Evolutionary conservation across 2,329 filamentous ascomycete species (phyloP), one percentile per base, ranked within the genome.

Genomic region (Monilinia polystroma): DNA sequence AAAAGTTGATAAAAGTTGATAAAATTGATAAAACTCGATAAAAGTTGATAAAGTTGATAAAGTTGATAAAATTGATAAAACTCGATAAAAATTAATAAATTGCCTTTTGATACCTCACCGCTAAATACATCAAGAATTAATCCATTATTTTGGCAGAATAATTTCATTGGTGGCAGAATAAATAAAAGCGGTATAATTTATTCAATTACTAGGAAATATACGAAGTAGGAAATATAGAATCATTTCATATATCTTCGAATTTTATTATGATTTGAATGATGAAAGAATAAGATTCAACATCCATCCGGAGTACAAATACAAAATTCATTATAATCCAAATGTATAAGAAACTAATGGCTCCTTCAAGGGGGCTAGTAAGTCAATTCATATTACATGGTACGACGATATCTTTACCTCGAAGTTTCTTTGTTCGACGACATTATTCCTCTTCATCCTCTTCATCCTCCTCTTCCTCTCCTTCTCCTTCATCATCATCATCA

Each of bases 401-500:
- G 26, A 55, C 41, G 20, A 20, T 20, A 16, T 8, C 18, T 38
- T 38, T 49, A 41, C 43, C 8, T 20, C 41, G 26, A 64, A 4
- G 10, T 47, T 35, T 38, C 63, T 64, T 64, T 64, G 53, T 58
- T 32, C 63, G n/a, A 8, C 41, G 53, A 64, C 45, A 57, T 35
- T 23, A 43, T 49, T 45, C 29, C 20, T 49, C 53, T 38, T 23
- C 43, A 11, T n/a, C 18, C 4, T 49, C 43, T 16, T n/a, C 18
- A 2, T 49, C 43, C 32, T 45, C 43, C 20, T 49, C 53, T 38
- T 23, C 43, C 18, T n/a, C 18, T 16, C 16, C 18, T 4, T 49
- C 43, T 49, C 35, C 43, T 18, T 49, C 41, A 26, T 18, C 43
- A 11, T n/a, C 18, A 2, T 49, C 43, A 7, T 45, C 43, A 12